These are phyloP conservation scores for Suillus tomentosus DNA, from an alignment of 768 basidiomycete genomes.

Conservation along the genomic window DNA sequence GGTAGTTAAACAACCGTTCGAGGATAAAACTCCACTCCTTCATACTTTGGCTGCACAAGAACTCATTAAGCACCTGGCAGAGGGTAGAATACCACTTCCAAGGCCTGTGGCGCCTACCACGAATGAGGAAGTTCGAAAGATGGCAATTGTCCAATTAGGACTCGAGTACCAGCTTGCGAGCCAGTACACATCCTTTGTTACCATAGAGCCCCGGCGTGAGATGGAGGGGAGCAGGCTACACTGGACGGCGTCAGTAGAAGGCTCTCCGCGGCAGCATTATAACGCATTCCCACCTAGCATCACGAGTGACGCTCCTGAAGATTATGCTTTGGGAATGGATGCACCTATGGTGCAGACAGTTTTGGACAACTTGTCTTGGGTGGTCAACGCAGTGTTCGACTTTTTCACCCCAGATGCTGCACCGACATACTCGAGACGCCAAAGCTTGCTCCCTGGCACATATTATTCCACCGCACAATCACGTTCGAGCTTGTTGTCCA, in stretches of 20 bases:
- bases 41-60: slow-evolving; percentile 57
- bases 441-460: slow-evolving; percentile 17
- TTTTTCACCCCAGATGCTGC: slow-evolving; percentile 6
- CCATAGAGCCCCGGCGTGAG: slow-evolving; percentile 41
- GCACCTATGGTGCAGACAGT: slow-evolving; percentile 18
- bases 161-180: slow-evolving; percentile 54
- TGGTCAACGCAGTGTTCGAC: slow-evolving; percentile 20
- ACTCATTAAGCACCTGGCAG: slow-evolving; percentile 54
- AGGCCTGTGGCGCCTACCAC: slow-evolving; percentile 24
- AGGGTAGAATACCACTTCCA: slow-evolving; percentile 33
- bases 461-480: slow-evolving; percentile 27
- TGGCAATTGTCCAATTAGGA: slow-evolving; percentile 52
- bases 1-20: slow-evolving; percentile 26
- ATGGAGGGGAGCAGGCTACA: slow-evolving; percentile 13
- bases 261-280: slow-evolving; percentile 15
- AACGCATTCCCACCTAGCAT: background rate
- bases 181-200: slow-evolving; percentile 57
- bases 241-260: slow-evolving; percentile 10
- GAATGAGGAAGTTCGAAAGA: slow-evolving; percentile 40
- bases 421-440: background rate
- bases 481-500: slow-evolving; percentile 12
- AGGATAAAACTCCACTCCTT: slow-evolving; percentile 35
- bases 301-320: background rate
- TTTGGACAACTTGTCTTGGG: slow-evolving; percentile 17
- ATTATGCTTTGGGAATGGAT: background rate